Percentiles rank a stretch among this genome's conserved stretches.
phyloP scores from a whole-genome alignment of 169 alveolate genomes.

The Plasmodium cynomolgi region DNA sequence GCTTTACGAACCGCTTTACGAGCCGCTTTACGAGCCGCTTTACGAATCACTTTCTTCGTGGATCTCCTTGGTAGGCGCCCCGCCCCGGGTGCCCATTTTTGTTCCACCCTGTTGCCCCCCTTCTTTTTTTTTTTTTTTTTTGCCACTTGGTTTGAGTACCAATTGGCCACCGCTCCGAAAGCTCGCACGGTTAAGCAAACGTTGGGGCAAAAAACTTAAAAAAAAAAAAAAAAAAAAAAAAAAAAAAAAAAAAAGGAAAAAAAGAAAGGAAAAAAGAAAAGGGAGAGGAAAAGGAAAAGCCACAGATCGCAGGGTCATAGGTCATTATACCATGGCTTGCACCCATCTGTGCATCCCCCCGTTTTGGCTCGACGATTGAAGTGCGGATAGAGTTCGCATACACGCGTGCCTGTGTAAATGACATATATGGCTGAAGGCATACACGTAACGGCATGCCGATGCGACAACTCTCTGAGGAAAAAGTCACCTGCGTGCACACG shows the following conservation, averaged over 20 bases:
- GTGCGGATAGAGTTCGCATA: not conserved
- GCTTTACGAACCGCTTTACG: not conserved
- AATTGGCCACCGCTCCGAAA: not conserved
- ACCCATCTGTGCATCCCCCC: not conserved
- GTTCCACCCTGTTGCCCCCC: not conserved
- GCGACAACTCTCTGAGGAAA: not conserved
- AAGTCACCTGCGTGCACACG: not conserved
- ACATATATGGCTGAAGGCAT: not conserved
- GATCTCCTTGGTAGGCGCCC: not conserved
- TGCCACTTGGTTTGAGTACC: not conserved
- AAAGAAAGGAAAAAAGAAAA: too few relatives aligned
- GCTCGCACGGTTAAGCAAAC: not conserved
- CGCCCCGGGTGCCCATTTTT: not conserved
- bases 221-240: not conserved
- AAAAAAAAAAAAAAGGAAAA: too few relatives aligned
- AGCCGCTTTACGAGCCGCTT: not conserved
- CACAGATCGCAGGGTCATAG: not conserved
- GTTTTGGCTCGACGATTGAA: not conserved
- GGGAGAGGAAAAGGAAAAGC: too few relatives aligned
- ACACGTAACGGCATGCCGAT: not conserved
- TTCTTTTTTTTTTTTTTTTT: conserved; percentile 28
- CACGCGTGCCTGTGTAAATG: too few relatives aligned
- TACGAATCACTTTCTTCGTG: not conserved
- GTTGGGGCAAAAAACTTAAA: not conserved
- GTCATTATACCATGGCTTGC: not conserved